A percentile compares a stretch with the other conserved stretches of the same genome.
These are phyloP conservation scores for Gossypium rotundifolium DNA, from an alignment of 345 rosid species.

Conservation along the genomic window DNA sequence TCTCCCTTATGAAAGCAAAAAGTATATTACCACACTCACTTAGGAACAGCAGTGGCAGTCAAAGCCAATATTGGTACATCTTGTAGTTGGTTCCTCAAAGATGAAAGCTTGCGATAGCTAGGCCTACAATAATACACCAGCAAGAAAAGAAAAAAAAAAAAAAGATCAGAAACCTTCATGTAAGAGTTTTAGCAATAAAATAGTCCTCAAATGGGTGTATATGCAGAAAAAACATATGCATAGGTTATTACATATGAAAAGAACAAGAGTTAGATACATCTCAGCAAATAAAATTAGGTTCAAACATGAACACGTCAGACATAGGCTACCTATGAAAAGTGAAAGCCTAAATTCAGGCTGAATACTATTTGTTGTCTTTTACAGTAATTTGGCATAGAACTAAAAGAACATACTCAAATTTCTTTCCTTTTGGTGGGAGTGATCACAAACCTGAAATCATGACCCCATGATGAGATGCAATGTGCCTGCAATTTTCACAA, in stretches of 20 bases:
- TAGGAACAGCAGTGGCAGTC: conserved; percentile 95
- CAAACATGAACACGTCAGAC: neutral
- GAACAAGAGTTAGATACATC: neutral
- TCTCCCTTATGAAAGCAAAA: conserved; percentile 2
- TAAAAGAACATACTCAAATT: neutral
- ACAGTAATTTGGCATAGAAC: neutral
- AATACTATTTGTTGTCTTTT: neutral
- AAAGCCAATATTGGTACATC: conserved; percentile 86
- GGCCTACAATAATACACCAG: conserved; percentile 42
- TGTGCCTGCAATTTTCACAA: conserved; percentile 66
- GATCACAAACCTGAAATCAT: conserved; percentile 81
- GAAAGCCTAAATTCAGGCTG: neutral
- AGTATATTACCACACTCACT: conserved; percentile 41
- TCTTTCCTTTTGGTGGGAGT: conserved; percentile 9
- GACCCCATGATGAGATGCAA: conserved; percentile 98
- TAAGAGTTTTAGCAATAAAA: conserved; percentile 6
- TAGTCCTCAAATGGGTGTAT: neutral
- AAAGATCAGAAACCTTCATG: neutral
- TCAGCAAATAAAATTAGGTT: neutral
- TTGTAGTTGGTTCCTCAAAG: conserved; percentile 60
- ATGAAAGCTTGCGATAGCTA: conserved; percentile 81
- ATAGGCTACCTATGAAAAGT: neutral
- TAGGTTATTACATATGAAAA: neutral
- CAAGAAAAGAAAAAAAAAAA: neutral
- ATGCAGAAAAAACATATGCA: neutral